Base-by-base conservation (phyloP, 768 basidiomycete genomes). In the Cystobasidium tubakii region DNA sequence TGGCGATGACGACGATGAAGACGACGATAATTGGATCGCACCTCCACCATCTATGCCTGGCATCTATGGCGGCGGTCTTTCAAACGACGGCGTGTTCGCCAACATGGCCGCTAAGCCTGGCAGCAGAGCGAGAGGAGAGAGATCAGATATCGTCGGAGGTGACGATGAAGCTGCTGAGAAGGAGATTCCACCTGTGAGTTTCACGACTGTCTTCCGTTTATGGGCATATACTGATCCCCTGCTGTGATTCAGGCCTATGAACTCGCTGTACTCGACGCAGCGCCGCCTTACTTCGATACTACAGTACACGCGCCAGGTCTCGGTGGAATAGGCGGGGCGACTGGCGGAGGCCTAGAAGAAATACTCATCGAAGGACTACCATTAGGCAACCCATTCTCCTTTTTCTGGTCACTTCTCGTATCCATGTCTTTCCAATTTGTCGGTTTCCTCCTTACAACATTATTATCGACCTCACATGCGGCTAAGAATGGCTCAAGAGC, bases 261-360 rank as follows among this genome's bases (percentile, higher is more conserved):
- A 15, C 85, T 88, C 19, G 96, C 95, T 1, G 88, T 92, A 75
- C 86, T 88, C 33, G 95, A 99, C 79, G 87, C 91, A 0, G 93
- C 90, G 0, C 96, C 96, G 0, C 86, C 92, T 0, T 99, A 99
- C 81, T 97, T 92, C 91, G 95, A 99, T 80, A 97, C 91, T 0
- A 93, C 92, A 0, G 87, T 97, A 10, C 90, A 94, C 75, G 88
- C 93, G 0, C 92, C 92, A 0, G 88, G 86, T 75, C 65, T 72
- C 1, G 81, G 87, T 19, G 85, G 86, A 75, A 42, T 65, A 25
- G 63, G 63, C 27, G 66, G 43, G 3, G 50, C 44, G 1, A 21
- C 7, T 80, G 89, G 92, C 73, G 81, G 81, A 17, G 81, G 82
- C 17, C 79, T 80, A 15, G 83, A 83, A 66, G 83, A 93, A 79